phyloP scores from a whole-genome alignment of 2,329 filamentous ascomycete species.

The Colletotrichum noveboracense region DNA sequence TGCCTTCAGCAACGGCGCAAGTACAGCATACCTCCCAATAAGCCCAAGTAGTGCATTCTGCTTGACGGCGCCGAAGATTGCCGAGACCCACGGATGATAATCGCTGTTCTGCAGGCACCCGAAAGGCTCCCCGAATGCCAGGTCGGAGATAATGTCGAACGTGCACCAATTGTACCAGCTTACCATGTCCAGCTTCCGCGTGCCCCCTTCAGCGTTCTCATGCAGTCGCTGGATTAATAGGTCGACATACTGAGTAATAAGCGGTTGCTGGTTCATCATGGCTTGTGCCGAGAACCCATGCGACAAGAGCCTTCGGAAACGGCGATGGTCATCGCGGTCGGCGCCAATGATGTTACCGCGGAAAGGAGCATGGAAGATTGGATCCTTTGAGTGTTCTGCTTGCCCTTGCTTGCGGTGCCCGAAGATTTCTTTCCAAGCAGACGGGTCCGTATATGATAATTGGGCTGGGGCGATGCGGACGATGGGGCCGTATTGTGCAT shows the following conservation, averaged over 20 bases:
- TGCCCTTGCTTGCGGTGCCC: background rate
- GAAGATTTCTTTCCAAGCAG: background rate
- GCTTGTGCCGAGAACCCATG: constrained; percentile 27
- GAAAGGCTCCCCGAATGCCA: background rate
- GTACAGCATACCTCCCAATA: background rate
- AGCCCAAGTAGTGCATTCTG: background rate
- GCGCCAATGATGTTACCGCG: background rate
- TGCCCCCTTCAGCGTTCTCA: constrained; percentile 21
- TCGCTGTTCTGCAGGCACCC: background rate
- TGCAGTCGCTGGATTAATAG: constrained; percentile 40
- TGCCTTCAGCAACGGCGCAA: background rate
- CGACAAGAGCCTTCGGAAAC: constrained; percentile 7
- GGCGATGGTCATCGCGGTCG: background rate
- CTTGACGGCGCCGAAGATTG: background rate
- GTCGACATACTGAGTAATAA: constrained; percentile 41
- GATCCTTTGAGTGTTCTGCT: background rate
- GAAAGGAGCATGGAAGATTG: background rate
- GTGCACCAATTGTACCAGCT: background rate
- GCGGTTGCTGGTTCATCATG: constrained; percentile 26
- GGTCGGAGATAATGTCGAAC: background rate
- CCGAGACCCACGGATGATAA: background rate
- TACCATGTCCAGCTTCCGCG: background rate
- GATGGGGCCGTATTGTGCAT: background rate
- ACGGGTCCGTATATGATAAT: background rate
- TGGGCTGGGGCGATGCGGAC: constrained; percentile 7